Percentiles rank a stretch among this genome's conserved stretches.
These are phyloP conservation scores for Ogataea angusta DNA, from an alignment of 805 yeast genomes.

Conservation along the genomic window DNA sequence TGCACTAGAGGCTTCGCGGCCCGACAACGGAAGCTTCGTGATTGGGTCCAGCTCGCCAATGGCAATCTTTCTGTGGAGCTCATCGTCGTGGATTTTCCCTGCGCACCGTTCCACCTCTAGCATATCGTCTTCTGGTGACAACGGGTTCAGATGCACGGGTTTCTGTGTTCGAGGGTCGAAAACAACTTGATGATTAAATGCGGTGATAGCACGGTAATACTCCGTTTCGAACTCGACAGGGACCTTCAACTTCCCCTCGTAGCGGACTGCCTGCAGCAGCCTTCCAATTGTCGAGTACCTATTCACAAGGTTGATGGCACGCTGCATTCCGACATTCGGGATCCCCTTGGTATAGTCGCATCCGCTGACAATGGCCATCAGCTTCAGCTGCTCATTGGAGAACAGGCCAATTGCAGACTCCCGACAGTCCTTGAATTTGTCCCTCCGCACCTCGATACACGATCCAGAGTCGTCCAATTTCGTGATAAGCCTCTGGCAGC, in stretches of 20 bases:
- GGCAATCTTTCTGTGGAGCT: slow-evolving; percentile 55
- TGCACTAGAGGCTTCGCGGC: slow-evolving; percentile 39
- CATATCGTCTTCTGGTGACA: slow-evolving; percentile 38
- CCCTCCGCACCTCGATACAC: slow-evolving; percentile 66
- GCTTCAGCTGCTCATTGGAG: slow-evolving; percentile 56
- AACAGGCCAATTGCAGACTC: slow-evolving; percentile 45
- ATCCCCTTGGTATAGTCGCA: slow-evolving; percentile 94
- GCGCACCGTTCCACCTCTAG: slow-evolving; percentile 38
- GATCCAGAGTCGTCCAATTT: slow-evolving; percentile 70
- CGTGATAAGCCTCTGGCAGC: slow-evolving; percentile 72
- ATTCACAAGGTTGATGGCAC: slow-evolving; percentile 62
- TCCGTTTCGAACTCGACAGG: slow-evolving; percentile 60
- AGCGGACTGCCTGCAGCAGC: slow-evolving; percentile 51
- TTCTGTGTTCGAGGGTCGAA: slow-evolving; percentile 56
- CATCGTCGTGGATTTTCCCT: slow-evolving; percentile 42
- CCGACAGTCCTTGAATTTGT: slow-evolving; percentile 40
- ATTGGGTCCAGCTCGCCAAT: slow-evolving; percentile 67
- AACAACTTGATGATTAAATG: slow-evolving; percentile 84
- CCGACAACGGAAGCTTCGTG: slow-evolving; percentile 42
- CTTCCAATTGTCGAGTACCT: slow-evolving; percentile 50
- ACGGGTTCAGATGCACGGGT: slow-evolving; percentile 57
- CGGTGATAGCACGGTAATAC: slow-evolving; percentile 63
- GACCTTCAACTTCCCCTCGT: slow-evolving; percentile 56
- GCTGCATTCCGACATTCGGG: slow-evolving; percentile 73
- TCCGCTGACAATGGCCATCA: slow-evolving; percentile 87